Percentiles rank a stretch among this genome's conserved stretches.
Evolutionary conservation across 1,284 basidiomycete species (phyloP).

Genomic region (Puccinia horiana): DNA sequence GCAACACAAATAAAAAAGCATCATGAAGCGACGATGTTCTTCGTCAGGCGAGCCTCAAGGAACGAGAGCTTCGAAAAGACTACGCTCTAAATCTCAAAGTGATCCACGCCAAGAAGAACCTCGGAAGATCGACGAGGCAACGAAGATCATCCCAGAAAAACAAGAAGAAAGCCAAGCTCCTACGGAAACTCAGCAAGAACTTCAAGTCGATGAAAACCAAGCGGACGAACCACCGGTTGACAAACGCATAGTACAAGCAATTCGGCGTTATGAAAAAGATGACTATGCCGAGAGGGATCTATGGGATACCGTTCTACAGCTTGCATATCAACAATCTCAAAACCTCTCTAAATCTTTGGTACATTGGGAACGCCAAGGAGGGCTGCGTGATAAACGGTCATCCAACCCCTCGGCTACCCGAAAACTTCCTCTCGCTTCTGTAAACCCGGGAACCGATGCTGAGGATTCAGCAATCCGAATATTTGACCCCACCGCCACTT

Average conservation of each 20-base stretch:
- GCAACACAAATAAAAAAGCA: background rate
- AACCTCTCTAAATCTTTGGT: conserved; percentile 35
- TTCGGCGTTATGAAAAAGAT: conserved; percentile 23
- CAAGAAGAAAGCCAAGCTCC: conserved; percentile 8
- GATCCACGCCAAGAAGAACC: background rate
- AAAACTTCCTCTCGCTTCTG: background rate
- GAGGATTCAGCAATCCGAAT: background rate
- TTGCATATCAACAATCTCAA: conserved; percentile 24
- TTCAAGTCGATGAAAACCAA: background rate
- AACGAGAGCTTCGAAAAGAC: background rate
- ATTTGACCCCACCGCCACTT: conserved; percentile 13
- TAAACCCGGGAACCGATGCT: background rate
- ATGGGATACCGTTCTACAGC: conserved; percentile 30
- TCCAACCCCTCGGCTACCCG: background rate
- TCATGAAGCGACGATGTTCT: background rate
- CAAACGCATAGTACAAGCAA: conserved; percentile 3
- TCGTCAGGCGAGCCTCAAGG: background rate
- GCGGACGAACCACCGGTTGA: background rate
- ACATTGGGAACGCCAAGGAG: conserved; percentile 23
- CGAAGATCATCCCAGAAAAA: background rate
- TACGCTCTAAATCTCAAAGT: background rate
- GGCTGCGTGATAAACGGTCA: background rate
- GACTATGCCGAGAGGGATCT: conserved; percentile 12
- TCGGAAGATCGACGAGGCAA: too few species aligned
- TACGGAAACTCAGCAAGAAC: background rate